Base-by-base conservation (phyloP, 2,329 filamentous ascomycete species). In the Exophiala xenobiotica region DNA sequence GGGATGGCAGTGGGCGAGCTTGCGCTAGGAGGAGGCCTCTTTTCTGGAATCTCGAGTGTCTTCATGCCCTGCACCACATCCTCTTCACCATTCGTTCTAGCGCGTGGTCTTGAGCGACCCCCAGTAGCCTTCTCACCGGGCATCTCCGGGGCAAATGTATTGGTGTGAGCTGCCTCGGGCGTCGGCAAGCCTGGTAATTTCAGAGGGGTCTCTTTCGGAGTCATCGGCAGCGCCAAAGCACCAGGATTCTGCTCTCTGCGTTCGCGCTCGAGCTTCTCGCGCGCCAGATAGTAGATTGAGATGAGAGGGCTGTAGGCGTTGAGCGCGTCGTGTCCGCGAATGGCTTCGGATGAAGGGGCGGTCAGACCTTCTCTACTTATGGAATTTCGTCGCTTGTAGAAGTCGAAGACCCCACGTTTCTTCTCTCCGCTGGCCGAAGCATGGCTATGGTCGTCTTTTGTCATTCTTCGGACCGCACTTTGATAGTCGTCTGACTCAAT, bases 401-500 rank as follows among this genome's bases (percentile, higher is more conserved):
- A 97, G 66, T 96, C 92, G 62, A 97, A 96, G 59, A 96, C 92
- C 7, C 89, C 88, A 49, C 92, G 83, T 66, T 83, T 87, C 74
- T 90, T 95, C 70, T 96, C 90, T n/a, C 78, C 74, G 12, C 83
- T 66, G 73, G 84, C 67, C 56, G 80, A 64, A 67, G 79, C 68
- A 66, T 83, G 60, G 68, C 78, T 59, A 73, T 69, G 45, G 80
- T 87, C 66, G 74, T 85, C 72, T 84, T 89, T 64, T 80, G 83
- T 63, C 83, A 83, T 81, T 9, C 85, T 72, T 49, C 83, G 81
- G n/a, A 95, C 78, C 4, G 90, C 90, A 52, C 85, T 83, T 63
- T 95, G 90, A 62, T 99, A 99, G 33, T 97, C 92, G 5, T 95
- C 90, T 0, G 91, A 96, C 63, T 95, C 88, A 54, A 99, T 81